Base-by-base conservation (phyloP, 2,329 filamentous ascomycete genomes). In the Triangularia verruculosa region DNA sequence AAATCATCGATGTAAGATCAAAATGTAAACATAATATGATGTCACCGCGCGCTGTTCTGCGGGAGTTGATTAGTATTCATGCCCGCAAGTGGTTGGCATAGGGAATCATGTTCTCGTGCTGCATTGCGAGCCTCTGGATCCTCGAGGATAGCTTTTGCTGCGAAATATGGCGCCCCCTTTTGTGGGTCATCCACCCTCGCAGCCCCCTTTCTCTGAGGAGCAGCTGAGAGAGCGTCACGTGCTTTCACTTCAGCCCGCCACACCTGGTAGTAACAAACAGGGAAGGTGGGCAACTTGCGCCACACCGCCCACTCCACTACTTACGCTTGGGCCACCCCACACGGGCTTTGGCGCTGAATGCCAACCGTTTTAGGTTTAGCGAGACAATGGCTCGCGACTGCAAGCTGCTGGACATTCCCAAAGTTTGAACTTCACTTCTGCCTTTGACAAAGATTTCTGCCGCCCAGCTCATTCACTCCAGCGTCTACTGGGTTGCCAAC, bases 371-470 rank as follows among this genome's bases (percentile, higher is more conserved):
- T 66, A 13, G 67, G 69, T 57, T 66, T 70, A 69, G 69, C 64
- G 64, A 64, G 56, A 61, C 63, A 61, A 64, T 68, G 62, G 65
- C 65, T 68, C 64, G 66, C 64, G 66, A 66, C 65, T 68, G 64
- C 68, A 66, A 54, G 65, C 64, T 66, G 64, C 61, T 58, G 63
- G 64, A 63, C 52, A 61, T 57, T 63, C 57, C 66, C 64, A 67
- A 70, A 69, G 67, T 67, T 67, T 68, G 64, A 66, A 68, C 67
- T 63, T 68, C 66, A 64, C 32, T n/a, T 61, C 59, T 47, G 22
- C 47, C 27, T 61, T 61, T 57, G 34, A 59, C 57, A 54, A 39
- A 57, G 27, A 25, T 22, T 61, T 59, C 39, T 32, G 55, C 57
- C 52, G 57, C 60, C 61, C 60, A 61, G 57, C 51, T 54, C 59